These are phyloP conservation scores for Aspergillus fumigatus DNA, from an alignment of 2,329 filamentous ascomycete species.

Conservation along the genomic window DNA sequence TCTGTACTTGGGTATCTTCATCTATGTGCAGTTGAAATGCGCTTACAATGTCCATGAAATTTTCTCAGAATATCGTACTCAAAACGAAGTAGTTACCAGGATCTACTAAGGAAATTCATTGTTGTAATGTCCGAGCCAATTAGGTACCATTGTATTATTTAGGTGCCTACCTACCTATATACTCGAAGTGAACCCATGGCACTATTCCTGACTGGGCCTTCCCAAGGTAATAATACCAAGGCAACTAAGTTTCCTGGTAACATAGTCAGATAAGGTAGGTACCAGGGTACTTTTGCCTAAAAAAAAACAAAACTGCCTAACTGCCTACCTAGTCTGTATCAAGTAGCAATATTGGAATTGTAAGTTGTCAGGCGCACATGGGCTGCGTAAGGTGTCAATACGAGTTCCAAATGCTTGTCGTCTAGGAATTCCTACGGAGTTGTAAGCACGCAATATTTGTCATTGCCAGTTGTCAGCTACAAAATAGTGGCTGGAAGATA, in stretches of 20 bases:
- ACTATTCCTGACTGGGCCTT: neutral
- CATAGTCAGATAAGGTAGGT: neutral
- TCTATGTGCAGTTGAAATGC: too few species aligned
- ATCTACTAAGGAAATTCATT: neutral
- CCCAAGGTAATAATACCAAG: neutral
- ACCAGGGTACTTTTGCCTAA: neutral
- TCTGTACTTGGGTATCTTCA: too few species aligned
- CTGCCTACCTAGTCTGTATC: too few species aligned
- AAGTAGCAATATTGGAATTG: too few species aligned
- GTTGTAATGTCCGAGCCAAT: neutral
- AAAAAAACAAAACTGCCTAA: neutral
- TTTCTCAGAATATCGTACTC: too few species aligned
- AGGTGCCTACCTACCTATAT: too few species aligned
- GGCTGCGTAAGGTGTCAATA: too few species aligned
- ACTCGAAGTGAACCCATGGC: too few species aligned
- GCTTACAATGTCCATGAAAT: too few species aligned
- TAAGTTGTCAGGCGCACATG: too few species aligned
- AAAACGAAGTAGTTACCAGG: too few species aligned
- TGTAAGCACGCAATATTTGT: neutral
- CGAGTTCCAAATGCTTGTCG: neutral
- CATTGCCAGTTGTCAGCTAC: neutral
- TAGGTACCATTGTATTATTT: neutral
- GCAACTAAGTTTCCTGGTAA: neutral
- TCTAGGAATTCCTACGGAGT: neutral
- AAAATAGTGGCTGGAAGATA: neutral